Conservation (phyloP, 768 basidiomycete genomes). For the Leccinum olivaceopallidum region DNA sequence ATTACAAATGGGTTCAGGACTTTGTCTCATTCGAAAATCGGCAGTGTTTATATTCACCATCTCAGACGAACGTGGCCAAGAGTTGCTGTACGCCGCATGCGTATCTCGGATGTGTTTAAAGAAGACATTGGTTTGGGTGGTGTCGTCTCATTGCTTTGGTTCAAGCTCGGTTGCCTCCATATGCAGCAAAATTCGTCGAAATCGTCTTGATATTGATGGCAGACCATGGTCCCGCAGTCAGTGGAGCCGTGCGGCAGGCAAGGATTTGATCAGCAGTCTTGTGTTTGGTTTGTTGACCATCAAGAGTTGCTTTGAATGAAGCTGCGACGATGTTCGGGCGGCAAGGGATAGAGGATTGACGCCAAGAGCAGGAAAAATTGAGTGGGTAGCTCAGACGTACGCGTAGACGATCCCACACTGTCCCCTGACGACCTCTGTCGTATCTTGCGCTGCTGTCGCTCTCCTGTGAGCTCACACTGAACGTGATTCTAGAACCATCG, state of each 20-base stretch:
- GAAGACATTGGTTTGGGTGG: conserved; percentile 96
- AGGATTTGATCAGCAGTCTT: conserved; percentile 96
- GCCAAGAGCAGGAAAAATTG: conserved; percentile 91
- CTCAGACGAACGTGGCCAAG: conserved; percentile 98
- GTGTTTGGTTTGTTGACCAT: conserved; percentile 97
- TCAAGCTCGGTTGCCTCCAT: conserved; percentile 89
- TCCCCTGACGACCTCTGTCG: conserved; percentile 51
- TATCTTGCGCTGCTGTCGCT: conserved; percentile 37
- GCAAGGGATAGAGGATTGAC: conserved; percentile 91
- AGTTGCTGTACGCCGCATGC: conserved; percentile 98
- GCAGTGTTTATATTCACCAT: conserved; percentile 99
- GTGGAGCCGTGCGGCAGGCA: conserved; percentile 95
- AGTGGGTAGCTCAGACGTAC: conserved; percentile 64
- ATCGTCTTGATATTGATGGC: conserved; percentile 99
- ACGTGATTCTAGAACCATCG: conserved; percentile 36
- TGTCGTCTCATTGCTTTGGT: conserved; percentile 95
- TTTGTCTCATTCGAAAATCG: conserved; percentile 97
- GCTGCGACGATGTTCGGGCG: conserved; percentile 89
- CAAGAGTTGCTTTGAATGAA: conserved; percentile 96
- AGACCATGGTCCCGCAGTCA: conserved; percentile 98
- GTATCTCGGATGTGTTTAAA: conserved; percentile 98
- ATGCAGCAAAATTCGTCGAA: conserved; percentile 98
- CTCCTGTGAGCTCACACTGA: conserved; percentile 23
- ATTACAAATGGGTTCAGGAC: conserved; percentile 99
- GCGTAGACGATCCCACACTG: conserved; percentile 48